Base-by-base conservation (phyloP, 805 yeast species). In the Debaryomyces castellii region DNA sequence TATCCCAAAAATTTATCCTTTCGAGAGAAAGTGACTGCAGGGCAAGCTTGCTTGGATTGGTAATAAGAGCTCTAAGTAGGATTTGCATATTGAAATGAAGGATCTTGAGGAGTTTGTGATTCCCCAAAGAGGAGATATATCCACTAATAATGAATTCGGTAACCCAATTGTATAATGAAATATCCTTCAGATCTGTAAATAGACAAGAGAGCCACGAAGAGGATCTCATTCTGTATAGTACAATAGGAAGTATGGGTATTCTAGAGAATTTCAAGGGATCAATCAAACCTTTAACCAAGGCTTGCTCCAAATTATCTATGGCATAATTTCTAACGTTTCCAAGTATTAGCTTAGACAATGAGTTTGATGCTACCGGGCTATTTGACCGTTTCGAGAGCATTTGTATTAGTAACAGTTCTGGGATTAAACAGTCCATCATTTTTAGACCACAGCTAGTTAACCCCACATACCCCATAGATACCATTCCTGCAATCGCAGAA, bases 401-500 rank as follows among this genome's bases (percentile, higher is more conserved):
- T 21, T 57, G 59, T 4, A 69, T 58, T 5, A 68, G 54, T 7
- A 69, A 39, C 3, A 62, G 62, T 3, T 62, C 59, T 0, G 76
- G 76, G 10, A 69, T 55, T 5, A 71, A 38, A 34, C 63, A 58
- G 44, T 69, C 72, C 59, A 70, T 56, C 47, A 69, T 66, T 35
- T 62, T 64, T 21, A 69, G 49, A 1, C 76, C 76, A 43, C 67
- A 59, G 0, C 70, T 55, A 0, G 74, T 64, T 10, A 72, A 51
- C 1, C 69, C 73, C 24, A 71, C 59, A 47, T 67, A 67, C 0
- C 73, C 71, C 64, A 69, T 59, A 8, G 73, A 63, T 5, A 68
- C 52, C 1, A 71, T 53, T 2, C 77, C 77, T 1, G 76, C 65
- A 7, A 64, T 58, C 1, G 75, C 74, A 3, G 74, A 67, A 2